Evolutionary conservation across 2,329 filamentous ascomycete genomes (phyloP), one percentile per base, ranked within the genome.

Genomic region (Cladobotryum mycophilum): DNA sequence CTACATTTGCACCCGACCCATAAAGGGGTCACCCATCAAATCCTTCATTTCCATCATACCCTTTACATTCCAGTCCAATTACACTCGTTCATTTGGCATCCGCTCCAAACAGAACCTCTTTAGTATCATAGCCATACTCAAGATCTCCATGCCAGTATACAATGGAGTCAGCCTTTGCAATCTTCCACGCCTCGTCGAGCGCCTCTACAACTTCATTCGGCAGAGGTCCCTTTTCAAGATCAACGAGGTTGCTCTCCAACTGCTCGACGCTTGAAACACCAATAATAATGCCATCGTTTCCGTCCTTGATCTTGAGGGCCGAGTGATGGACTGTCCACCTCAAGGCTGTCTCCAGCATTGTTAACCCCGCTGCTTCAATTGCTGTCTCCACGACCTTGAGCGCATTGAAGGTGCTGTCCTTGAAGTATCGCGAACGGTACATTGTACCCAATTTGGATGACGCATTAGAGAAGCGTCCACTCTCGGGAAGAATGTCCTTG

Each of bases 241-340:
- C 70, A 51, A 75, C 68, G 48, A 85, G 68, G 64, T 84, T 84
- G 56, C 73, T 69, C 59, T 76, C 72, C 34, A 85, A 69, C 67
- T 85, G 81, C 47, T 72, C 70, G 44, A 76, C 67, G 58, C 73
- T 80, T 50, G 78, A 82, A 46, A 81, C 73, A 35, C 81, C 82
- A 45, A 84, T 75, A 47, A 85, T 71, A 57, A 85, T 72, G 34
- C 77, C 80, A 64, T 84, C 82, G 58, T 77, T 76, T 34, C 76
- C 76, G 38, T 71, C 65, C 56, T 70, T 74, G 55, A 77, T 64
- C 55, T 71, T 75, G 41, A 85, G 70, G 51, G 71, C 68, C 6
- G 83, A 87, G 68, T 92, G 88, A 64, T 91, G 85, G 45, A 80
- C 77, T 48, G 78, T 67, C 87, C 88, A 92, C 47, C 88, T 76